phyloP scores from a whole-genome alignment of 345 rosid genomes.

The Passiflora organensis region DNA sequence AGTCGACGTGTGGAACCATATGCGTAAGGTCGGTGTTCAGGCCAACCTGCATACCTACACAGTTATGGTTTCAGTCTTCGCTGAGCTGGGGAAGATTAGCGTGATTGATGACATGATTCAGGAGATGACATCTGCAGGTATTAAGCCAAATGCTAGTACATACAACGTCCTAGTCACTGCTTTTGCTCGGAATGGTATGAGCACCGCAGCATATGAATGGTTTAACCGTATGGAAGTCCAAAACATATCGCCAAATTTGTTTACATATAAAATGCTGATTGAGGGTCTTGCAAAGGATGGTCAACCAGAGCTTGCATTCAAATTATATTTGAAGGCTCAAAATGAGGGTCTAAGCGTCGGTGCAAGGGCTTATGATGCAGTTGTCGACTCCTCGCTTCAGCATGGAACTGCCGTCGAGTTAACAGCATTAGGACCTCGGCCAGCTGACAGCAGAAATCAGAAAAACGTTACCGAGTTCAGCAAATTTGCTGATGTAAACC shows the following conservation, averaged over 20 bases:
- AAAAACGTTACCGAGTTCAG: constrained; percentile 23
- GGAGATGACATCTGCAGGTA: constrained; percentile 58
- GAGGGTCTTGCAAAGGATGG: too few species aligned
- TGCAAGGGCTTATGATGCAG: constrained; percentile 62
- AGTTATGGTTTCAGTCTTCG: constrained; percentile 72
- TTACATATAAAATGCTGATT: constrained; percentile 44
- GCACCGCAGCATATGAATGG: constrained; percentile 87
- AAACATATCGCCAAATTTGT: constrained; percentile 56
- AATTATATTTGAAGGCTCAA: constrained; percentile 1
- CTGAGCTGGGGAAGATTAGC: constrained; percentile 58
- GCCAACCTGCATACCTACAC: constrained; percentile 76
- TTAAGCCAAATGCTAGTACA: constrained; percentile 78
- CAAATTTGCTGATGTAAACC: constrained; percentile 34
- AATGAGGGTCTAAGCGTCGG: constrained; percentile 54
- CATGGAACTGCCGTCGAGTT: constrained; percentile 55
- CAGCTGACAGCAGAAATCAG: constrained; percentile 40
- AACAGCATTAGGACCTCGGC: constrained; percentile 62
- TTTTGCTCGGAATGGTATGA: constrained; percentile 47
- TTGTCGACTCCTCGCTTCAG: constrained; percentile 43
- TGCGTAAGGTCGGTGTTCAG: constrained; percentile 67
- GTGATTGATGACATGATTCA: constrained; percentile 53
- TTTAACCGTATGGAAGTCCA: constrained; percentile 70
- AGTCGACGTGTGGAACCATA: constrained; percentile 83
- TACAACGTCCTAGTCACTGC: constrained; percentile 79
- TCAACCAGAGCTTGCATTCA: too few species aligned